Base-by-base conservation (phyloP, 2,329 filamentous ascomycete species). In the Fusarium lyarnte region DNA sequence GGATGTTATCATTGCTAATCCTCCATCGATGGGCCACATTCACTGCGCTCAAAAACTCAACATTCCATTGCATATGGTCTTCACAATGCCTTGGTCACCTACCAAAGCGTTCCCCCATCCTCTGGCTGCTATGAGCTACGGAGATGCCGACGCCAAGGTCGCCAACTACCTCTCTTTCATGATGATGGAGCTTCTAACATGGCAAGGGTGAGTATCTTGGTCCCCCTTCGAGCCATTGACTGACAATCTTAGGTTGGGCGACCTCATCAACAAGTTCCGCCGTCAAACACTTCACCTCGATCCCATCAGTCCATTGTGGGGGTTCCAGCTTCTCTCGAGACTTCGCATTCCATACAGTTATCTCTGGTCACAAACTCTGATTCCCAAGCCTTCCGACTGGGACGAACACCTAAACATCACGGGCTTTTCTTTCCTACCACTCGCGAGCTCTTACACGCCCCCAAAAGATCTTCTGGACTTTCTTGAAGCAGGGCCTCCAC, bases 111-210 rank as follows among this genome's bases (percentile, higher is more conserved):
- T 79, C 55, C 75, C 65, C 41, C 77, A 76, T 60, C 78, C 68
- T 12, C 66, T 75, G 54, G 78, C 67, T 92, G 88, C 57, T 5
- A 74, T 78, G 71, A 77, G 63, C 46, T 75, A 77, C 36, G 75
- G 66, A 10, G 46, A 74, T n/a, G 62, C 74, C 3, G 75, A 77
- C n/a, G 54, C 73, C 8, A 75, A 63, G 27, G 58, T 74, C 8
- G 74, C 76, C 6, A 77, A 77, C 21, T 77, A 75, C 19, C 49
- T 77, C 2, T 77, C 75, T 8, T 77, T 27, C 23, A 74, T 74
- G 67, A 84, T 93, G 63, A 89, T 94, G 31, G 92, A 94, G 63
- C 88, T 93, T 80, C 83, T 94, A 77, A 92, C 92, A 5, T 94
- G 92, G 92, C 91, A 94, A 82, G 92, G 92, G 79, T 82, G 63